Evolutionary conservation across 495 filamentous ascomycete genomes (phyloP).

Genomic region (Trichocladium antarcticum): DNA sequence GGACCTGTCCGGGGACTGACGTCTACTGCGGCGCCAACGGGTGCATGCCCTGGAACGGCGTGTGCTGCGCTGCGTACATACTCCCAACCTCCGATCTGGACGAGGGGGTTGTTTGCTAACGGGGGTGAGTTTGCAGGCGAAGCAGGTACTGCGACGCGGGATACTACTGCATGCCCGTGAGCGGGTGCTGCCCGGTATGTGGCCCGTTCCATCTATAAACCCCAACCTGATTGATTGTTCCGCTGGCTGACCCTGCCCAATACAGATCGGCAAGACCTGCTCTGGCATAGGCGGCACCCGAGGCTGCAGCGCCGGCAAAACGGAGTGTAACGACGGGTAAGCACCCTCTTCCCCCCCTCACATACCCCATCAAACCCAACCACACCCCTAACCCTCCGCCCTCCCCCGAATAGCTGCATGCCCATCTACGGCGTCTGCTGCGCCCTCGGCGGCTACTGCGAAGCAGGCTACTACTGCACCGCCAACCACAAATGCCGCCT

Average conservation of each 20-base stretch:
- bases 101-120: too few species aligned
- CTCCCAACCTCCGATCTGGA: not conserved
- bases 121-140: not conserved
- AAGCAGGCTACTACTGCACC: slow-evolving; percentile 12
- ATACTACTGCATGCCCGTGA: slow-evolving; percentile 12
- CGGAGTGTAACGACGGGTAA: slow-evolving; percentile 5
- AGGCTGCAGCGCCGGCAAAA: slow-evolving; percentile 12
- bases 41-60: not conserved
- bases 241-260: not conserved
- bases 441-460: slow-evolving; percentile 14
- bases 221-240: not conserved
- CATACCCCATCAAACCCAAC: too few species aligned
- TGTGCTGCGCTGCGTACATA: not conserved
- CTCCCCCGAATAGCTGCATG: slow-evolving; percentile 13
- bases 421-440: slow-evolving; percentile 16
- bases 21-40: not conserved
- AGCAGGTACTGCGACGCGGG: slow-evolving; percentile 12
- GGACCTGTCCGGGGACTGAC: too few species aligned
- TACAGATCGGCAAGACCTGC: slow-evolving; percentile 11
- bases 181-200: slow-evolving; percentile 14
- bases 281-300: not conserved
- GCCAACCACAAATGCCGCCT: not conserved
- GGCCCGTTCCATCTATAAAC: not conserved
- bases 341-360: not conserved
- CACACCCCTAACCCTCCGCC: not conserved